A percentile compares a stretch with the other conserved stretches of the same genome.
Evolutionary conservation across 306 rosid genomes (phyloP).

Genomic region (Myrica gale): DNA sequence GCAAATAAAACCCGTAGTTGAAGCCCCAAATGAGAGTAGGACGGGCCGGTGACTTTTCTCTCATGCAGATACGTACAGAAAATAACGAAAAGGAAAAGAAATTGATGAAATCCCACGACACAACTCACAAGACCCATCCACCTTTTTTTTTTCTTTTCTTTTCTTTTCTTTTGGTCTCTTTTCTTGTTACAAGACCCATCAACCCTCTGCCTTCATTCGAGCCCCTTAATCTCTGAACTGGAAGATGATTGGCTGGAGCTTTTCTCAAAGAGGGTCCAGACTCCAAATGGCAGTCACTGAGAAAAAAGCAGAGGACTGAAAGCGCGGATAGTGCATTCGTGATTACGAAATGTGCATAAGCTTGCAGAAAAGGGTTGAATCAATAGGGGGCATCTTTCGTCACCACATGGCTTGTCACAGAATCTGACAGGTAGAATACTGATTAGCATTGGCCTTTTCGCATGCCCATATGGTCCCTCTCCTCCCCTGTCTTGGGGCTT

Average conservation of each 20-base stretch:
- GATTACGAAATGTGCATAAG: conserved; percentile 6
- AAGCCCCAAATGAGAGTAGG: no score
- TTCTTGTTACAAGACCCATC: no score
- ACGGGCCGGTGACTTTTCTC: no score
- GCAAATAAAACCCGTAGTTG: no score
- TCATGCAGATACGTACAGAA: no score
- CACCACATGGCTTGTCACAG: conserved; percentile 35
- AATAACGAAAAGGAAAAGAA: no score
- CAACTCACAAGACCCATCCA: no score
- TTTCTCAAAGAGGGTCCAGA: background rate
- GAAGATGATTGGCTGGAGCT: background rate
- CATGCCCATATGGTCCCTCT: conserved; percentile 44
- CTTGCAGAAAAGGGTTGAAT: background rate
- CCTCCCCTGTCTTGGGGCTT: conserved; percentile 37
- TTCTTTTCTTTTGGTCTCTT: no score
- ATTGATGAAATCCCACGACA: no score
- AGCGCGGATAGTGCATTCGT: background rate
- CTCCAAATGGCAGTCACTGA: background rate
- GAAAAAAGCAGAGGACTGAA: background rate
- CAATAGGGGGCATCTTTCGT: conserved; percentile 1
- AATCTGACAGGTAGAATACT: conserved; percentile 17
- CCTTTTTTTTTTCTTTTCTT: no score
- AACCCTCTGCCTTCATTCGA: no score
- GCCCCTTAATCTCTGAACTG: background rate
- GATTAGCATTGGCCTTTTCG: conserved; percentile 22